phyloP scores from a whole-genome alignment of 179 eudicot species.

The Sideroxylon spinosum region DNA sequence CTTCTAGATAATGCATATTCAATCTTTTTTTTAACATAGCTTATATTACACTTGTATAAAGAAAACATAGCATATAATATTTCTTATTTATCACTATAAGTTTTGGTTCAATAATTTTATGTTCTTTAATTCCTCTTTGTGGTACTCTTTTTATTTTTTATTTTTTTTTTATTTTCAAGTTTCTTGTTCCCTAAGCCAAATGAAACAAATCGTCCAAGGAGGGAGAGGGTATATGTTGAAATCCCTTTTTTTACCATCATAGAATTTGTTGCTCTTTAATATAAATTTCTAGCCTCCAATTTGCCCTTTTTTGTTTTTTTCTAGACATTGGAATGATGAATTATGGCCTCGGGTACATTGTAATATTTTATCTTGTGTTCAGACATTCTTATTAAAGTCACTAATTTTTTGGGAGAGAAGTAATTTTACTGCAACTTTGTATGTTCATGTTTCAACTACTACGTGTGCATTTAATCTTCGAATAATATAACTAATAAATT shows the following conservation, averaged over 20 bases:
- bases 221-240: no score
- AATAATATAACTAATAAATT: constrained; percentile 8
- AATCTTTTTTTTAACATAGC: not conserved
- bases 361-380: not conserved
- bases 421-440: not conserved
- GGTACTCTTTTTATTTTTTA: not conserved
- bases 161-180: not conserved
- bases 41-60: no score
- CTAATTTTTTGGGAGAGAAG: not conserved
- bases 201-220: no score
- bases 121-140: not conserved
- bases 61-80: not conserved
- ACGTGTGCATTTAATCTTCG: constrained; percentile 2
- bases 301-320: no score
- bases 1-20: not conserved
- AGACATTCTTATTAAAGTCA: not conserved
- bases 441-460: not conserved
- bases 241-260: no score
- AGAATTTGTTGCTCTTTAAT: not conserved
- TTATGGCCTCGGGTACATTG: not conserved
- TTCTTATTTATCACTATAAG: not conserved
- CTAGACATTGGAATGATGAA: not conserved
- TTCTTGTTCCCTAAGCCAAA: not conserved
- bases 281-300: not conserved
- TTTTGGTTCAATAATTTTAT: not conserved